Evolutionary conservation across 2,329 filamentous ascomycete genomes (phyloP).

Genomic region (Coniochaeta sp.): DNA sequence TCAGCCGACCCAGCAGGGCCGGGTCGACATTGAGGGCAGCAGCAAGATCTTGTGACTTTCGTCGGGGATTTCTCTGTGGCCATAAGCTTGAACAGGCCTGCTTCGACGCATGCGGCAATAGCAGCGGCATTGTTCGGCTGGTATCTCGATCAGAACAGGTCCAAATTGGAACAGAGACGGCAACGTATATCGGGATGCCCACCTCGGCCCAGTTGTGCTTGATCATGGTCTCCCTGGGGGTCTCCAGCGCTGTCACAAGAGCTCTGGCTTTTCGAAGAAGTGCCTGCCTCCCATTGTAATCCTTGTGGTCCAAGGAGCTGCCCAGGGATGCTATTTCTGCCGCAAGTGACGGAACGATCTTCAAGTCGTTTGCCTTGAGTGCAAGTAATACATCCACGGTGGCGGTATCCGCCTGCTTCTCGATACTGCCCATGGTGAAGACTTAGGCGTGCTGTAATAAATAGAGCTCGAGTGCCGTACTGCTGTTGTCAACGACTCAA

Average conservation of each 20-base stretch:
- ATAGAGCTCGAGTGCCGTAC: too few species aligned
- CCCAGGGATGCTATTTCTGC: conserved; percentile 8
- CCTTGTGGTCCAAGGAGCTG: background rate
- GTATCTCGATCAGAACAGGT: background rate
- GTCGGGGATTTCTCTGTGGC: conserved; percentile 22
- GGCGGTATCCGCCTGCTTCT: background rate
- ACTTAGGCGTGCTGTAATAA: too few species aligned
- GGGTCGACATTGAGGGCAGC: conserved; percentile 18
- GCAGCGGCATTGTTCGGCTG: conserved; percentile 4
- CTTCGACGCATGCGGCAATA: conserved; percentile 19
- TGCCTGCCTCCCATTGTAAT: conserved; percentile 17
- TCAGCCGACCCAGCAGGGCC: conserved; percentile 21
- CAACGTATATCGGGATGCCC: conserved; percentile 4
- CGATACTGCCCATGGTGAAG: background rate
- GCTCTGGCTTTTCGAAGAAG: conserved; percentile 26
- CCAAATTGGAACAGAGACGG: background rate
- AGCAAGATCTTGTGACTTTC: conserved; percentile 23
- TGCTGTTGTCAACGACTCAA: too few species aligned
- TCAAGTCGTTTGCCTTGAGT: conserved; percentile 8
- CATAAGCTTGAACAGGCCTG: conserved; percentile 28
- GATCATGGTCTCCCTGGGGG: conserved; percentile 40
- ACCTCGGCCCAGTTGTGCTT: conserved; percentile 38
- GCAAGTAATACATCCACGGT: conserved; percentile 6
- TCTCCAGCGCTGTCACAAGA: conserved; percentile 30
- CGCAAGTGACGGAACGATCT: conserved; percentile 5